Evolutionary conservation across 2,329 filamentous ascomycete genomes (phyloP).

Genomic region (Sarocladiaceae sp.): DNA sequence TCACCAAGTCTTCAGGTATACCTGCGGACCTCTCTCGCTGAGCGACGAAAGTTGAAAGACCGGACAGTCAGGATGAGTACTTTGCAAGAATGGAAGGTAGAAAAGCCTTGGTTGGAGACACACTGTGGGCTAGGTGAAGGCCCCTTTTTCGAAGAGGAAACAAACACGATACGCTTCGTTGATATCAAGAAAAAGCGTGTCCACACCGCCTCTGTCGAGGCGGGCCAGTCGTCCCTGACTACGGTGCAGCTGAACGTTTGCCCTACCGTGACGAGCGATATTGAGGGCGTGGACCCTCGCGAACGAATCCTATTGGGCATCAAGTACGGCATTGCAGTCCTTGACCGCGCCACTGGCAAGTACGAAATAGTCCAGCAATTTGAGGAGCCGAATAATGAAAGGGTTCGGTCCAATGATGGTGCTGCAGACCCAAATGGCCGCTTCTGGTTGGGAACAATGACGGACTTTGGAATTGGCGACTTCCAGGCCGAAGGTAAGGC

Average conservation of each 20-base stretch:
- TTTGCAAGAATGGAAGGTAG: constrained; percentile 47
- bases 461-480: constrained; percentile 56
- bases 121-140: constrained; percentile 69
- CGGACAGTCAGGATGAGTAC: constrained; percentile 25
- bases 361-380: constrained; percentile 53
- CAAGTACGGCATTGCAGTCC: constrained; percentile 77
- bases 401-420: constrained; percentile 75
- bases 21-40: not conserved
- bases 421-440: constrained; percentile 74
- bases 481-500: constrained; percentile 57
- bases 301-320: constrained; percentile 71
- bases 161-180: constrained; percentile 67
- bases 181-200: constrained; percentile 78
- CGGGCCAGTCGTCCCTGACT: constrained; percentile 59
- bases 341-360: constrained; percentile 57
- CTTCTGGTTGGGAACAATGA: constrained; percentile 87
- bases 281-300: constrained; percentile 57
- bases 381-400: constrained; percentile 37
- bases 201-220: constrained; percentile 63
- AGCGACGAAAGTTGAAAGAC: not conserved
- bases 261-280: constrained; percentile 71
- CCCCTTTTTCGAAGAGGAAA: constrained; percentile 65
- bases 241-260: constrained; percentile 53
- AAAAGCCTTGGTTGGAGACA: constrained; percentile 52
- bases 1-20: not conserved